Percentiles rank a stretch among this genome's conserved stretches.
These are phyloP conservation scores for Pezicula neosporulosa DNA, from an alignment of 2,329 filamentous ascomycete species.

Conservation along the genomic window DNA sequence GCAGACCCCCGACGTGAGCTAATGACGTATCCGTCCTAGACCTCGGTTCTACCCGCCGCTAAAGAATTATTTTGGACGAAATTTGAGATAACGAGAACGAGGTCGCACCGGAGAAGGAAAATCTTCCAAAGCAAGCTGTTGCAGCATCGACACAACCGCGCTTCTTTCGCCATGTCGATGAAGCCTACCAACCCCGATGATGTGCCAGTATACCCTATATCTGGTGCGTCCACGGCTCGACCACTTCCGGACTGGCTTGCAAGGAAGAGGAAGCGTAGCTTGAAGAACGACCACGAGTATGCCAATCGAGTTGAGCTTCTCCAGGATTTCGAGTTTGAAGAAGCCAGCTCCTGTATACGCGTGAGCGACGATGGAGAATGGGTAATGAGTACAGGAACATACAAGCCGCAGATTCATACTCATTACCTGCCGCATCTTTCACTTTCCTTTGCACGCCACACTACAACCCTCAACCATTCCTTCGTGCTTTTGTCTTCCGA, in stretches of 20 bases:
- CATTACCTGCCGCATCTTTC: conserved; percentile 92
- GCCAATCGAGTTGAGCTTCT: conserved; percentile 90
- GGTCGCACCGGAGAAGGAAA: neutral
- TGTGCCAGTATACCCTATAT: conserved; percentile 91
- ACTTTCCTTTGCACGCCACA: conserved; percentile 91
- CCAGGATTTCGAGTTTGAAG: conserved; percentile 97
- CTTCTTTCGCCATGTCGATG: conserved; percentile 47
- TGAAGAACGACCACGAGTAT: conserved; percentile 91
- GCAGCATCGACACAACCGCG: conserved; percentile 3
- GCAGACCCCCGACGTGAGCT: neutral
- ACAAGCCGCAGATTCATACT: conserved; percentile 82
- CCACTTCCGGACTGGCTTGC: conserved; percentile 95
- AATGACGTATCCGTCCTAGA: neutral
- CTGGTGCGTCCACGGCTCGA: conserved; percentile 81
- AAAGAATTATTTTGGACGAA: neutral
- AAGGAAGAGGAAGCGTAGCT: conserved; percentile 79
- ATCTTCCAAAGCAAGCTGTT: neutral
- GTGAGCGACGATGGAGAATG: conserved; percentile 95
- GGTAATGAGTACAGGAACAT: conserved; percentile 89
- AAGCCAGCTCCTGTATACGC: conserved; percentile 85
- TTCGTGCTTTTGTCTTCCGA: conserved; percentile 87
- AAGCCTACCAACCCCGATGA: conserved; percentile 79
- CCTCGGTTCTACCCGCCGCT: conserved; percentile 9
- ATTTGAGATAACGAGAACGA: neutral
- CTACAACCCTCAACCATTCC: conserved; percentile 84